A percentile compares a stretch with the other conserved stretches of the same genome.
Evolutionary conservation across 2,329 filamentous ascomycete species (phyloP).

Genomic region (Keithomyces neogunnii): DNA sequence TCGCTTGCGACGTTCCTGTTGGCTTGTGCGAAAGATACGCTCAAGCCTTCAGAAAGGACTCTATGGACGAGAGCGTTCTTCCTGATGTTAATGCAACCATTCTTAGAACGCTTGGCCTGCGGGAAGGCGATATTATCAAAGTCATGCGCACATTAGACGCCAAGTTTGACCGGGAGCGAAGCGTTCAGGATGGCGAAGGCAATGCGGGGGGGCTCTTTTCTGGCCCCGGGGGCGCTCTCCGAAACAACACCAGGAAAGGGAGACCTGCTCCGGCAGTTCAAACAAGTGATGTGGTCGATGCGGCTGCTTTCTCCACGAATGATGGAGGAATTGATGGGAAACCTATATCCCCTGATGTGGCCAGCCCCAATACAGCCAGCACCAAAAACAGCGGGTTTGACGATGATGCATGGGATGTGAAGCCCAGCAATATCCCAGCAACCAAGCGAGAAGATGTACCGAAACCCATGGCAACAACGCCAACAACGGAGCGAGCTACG

Average conservation of each 20-base stretch:
- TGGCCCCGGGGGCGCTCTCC: constrained; percentile 79
- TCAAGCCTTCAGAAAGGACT: constrained; percentile 79
- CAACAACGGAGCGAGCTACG: constrained; percentile 11
- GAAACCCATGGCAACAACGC: constrained; percentile 9
- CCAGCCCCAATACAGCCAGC: constrained; percentile 18
- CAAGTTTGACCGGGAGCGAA: constrained; percentile 58
- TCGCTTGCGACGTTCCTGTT: constrained; percentile 83
- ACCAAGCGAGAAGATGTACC: constrained; percentile 43
- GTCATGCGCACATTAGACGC: constrained; percentile 83
- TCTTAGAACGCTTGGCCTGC: constrained; percentile 80
- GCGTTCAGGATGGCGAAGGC: constrained; percentile 51
- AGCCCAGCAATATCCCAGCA: constrained; percentile 40
- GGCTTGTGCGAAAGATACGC: constrained; percentile 93
- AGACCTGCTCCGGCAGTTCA: constrained; percentile 81
- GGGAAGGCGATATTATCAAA: constrained; percentile 93
- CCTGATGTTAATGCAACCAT: constrained; percentile 80
- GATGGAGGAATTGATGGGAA: constrained; percentile 21
- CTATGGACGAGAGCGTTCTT: constrained; percentile 90
- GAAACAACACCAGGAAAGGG: constrained; percentile 91
- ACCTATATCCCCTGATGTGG: constrained; percentile 13
- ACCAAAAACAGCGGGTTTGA: constrained; percentile 61
- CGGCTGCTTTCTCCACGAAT: constrained; percentile 70
- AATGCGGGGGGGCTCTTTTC: constrained; percentile 70
- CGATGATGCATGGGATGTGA: constrained; percentile 95
- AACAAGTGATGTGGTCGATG: constrained; percentile 77